Evolutionary conservation across 495 filamentous ascomycete species (phyloP).

Genomic region (Saxophila tyrrhenica): DNA sequence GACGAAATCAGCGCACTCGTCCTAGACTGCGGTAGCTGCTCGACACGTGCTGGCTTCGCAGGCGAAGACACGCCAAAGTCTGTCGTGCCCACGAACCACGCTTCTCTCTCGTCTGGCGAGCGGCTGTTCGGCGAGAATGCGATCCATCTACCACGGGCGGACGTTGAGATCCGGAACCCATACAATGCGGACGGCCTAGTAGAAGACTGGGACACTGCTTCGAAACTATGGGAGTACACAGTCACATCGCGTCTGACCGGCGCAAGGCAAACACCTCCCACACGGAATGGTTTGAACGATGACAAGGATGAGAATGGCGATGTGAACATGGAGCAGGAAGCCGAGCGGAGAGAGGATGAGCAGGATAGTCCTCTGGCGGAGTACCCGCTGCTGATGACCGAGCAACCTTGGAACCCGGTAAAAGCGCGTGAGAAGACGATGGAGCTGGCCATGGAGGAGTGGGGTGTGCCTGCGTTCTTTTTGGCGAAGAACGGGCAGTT

Average conservation of each 20-base stretch:
- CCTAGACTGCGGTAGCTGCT: constrained; percentile 85
- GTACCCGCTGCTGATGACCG: constrained; percentile 85
- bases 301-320: constrained; percentile 27
- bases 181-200: constrained; percentile 83
- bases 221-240: constrained; percentile 79
- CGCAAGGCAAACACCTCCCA: constrained; percentile 48
- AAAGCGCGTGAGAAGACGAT: constrained; percentile 86
- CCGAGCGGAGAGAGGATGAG: constrained; percentile 56
- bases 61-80: constrained; percentile 96
- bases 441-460: constrained; percentile 91
- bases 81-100: constrained; percentile 79
- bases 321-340: constrained; percentile 45
- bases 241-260: constrained; percentile 69
- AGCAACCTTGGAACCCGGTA: constrained; percentile 79
- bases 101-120: constrained; percentile 46
- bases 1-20: constrained; percentile 96
- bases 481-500: constrained; percentile 59
- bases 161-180: constrained; percentile 76
- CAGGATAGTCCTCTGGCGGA: constrained; percentile 73
- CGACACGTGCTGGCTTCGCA: constrained; percentile 86
- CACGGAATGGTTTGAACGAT: constrained; percentile 68
- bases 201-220: constrained; percentile 90
- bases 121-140: constrained; percentile 75
- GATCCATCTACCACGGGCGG: constrained; percentile 61
- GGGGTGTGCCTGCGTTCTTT: constrained; percentile 90